phyloP scores from a whole-genome alignment of 2,329 filamentous ascomycete species.

The Cryphonectria nitschkei region DNA sequence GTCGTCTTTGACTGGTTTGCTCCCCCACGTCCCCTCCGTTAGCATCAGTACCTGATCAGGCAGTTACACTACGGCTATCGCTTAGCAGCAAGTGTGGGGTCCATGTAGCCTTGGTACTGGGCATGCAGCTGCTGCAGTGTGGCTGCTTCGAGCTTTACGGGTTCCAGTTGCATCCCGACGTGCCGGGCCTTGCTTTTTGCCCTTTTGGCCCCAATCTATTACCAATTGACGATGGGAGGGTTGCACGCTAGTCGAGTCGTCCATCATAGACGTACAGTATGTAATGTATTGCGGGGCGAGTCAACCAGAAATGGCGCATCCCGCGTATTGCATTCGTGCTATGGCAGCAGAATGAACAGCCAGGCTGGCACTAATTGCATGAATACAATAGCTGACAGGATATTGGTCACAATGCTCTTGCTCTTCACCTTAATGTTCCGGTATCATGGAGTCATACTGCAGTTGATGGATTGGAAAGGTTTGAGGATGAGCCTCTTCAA shows the following conservation, averaged over 20 bases:
- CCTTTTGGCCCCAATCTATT: background rate
- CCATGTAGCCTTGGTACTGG: background rate
- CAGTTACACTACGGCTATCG: background rate
- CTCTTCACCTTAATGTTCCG: no score
- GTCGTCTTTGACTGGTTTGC: background rate
- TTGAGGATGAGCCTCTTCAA: background rate
- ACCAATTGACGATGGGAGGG: background rate
- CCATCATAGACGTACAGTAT: background rate
- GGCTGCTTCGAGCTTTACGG: background rate
- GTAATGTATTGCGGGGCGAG: background rate
- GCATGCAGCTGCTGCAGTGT: background rate
- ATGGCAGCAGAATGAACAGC: no score
- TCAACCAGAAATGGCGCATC: background rate
- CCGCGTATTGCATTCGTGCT: background rate
- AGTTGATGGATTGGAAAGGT: background rate
- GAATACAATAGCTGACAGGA: background rate
- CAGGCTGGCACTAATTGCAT: background rate
- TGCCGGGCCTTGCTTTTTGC: background rate
- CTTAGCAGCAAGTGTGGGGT: background rate
- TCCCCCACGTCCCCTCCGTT: background rate
- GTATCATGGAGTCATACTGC: no score
- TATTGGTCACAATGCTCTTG: background rate
- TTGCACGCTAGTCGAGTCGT: background rate
- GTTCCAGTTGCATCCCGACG: background rate
- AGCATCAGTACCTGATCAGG: background rate